A percentile compares a stretch with the other conserved stretches of the same genome.
phyloP scores from a whole-genome alignment of 1,284 basidiomycete species.

The Vanrija humicola region DNA sequence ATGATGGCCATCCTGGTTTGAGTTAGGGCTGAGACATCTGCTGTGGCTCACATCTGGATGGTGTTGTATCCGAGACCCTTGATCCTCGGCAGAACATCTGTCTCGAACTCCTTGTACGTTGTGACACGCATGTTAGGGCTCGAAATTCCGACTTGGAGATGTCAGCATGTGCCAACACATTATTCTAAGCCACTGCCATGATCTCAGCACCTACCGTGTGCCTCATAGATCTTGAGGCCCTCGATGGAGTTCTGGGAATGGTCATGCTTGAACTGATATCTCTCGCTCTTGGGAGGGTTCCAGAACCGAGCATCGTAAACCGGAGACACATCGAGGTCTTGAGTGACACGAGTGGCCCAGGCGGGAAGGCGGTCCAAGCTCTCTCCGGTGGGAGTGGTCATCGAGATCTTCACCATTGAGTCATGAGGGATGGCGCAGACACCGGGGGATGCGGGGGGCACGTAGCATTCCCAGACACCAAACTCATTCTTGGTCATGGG shows the following conservation, averaged over 20 bases:
- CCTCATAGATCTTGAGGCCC: conserved; percentile 87
- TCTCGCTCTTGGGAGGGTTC: conserved; percentile 74
- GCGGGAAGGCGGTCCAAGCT: conserved; percentile 87
- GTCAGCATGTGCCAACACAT: neutral
- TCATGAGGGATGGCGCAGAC: conserved; percentile 86
- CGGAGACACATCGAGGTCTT: conserved; percentile 83
- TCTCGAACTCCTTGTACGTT: conserved; percentile 92
- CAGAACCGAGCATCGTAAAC: conserved; percentile 97
- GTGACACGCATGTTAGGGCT: conserved; percentile 81
- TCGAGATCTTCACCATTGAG: conserved; percentile 90
- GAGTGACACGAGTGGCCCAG: conserved; percentile 93
- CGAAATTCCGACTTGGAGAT: conserved; percentile 76
- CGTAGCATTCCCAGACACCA: conserved; percentile 84
- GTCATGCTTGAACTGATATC: conserved; percentile 76
- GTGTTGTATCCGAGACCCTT: conserved; percentile 89
- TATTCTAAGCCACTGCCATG: neutral
- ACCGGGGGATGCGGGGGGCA: conserved; percentile 68
- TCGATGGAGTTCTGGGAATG: conserved; percentile 43
- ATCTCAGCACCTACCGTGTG: conserved; percentile 56
- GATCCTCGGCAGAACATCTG: conserved; percentile 79
- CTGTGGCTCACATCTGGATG: conserved; percentile 65
- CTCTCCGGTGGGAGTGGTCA: conserved; percentile 69
- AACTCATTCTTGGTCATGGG: conserved; percentile 81
- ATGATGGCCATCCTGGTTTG: conserved; percentile 77
- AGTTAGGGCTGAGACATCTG: conserved; percentile 7